These are phyloP conservation scores for Starmerella bombicola DNA, from an alignment of 805 yeast genomes.

Conservation along the genomic window DNA sequence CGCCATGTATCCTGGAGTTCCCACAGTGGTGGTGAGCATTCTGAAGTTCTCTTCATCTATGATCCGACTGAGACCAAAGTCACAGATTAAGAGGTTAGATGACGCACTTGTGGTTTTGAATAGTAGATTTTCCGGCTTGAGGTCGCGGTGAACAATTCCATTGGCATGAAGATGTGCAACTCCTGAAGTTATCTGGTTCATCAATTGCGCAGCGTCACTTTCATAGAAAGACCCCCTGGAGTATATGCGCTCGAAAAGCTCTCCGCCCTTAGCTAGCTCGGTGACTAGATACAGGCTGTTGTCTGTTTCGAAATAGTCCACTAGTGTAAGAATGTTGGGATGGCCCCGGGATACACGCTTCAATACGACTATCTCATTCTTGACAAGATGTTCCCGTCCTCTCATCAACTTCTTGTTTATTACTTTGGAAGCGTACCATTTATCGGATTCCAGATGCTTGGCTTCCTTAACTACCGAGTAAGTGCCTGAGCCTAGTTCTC, in stretches of 20 bases:
- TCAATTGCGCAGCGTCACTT: slow-evolving; percentile 38
- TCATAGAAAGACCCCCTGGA: slow-evolving; percentile 37
- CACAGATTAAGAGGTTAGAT: slow-evolving; percentile 40
- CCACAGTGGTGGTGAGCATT: slow-evolving; percentile 41
- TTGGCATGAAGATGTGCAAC: slow-evolving; percentile 46
- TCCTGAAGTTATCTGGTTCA: slow-evolving; percentile 42
- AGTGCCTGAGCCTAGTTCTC: slow-evolving; percentile 34
- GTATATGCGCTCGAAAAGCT: slow-evolving; percentile 49
- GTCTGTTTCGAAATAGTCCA: slow-evolving; percentile 59
- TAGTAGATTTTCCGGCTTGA: slow-evolving; percentile 60
- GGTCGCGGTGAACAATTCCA: slow-evolving; percentile 55
- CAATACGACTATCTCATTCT: slow-evolving; percentile 49
- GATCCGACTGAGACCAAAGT: slow-evolving; percentile 52
- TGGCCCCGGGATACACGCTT: slow-evolving; percentile 40
- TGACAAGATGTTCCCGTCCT: slow-evolving; percentile 44
- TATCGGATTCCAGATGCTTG: slow-evolving; percentile 31
- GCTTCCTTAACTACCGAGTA: slow-evolving; percentile 36
- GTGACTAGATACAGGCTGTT: slow-evolving; percentile 45
- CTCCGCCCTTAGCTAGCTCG: slow-evolving; percentile 57
- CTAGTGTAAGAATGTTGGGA: slow-evolving; percentile 45
- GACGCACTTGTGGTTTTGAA: slow-evolving; percentile 34
- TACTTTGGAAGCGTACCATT: slow-evolving; percentile 43
- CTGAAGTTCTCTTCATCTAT: slow-evolving; percentile 32
- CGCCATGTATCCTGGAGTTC: slow-evolving; percentile 65
- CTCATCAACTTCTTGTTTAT: slow-evolving; percentile 39